Conservation (phyloP, 2,329 filamentous ascomycete genomes). For the Colletotrichum endophyticum region DNA sequence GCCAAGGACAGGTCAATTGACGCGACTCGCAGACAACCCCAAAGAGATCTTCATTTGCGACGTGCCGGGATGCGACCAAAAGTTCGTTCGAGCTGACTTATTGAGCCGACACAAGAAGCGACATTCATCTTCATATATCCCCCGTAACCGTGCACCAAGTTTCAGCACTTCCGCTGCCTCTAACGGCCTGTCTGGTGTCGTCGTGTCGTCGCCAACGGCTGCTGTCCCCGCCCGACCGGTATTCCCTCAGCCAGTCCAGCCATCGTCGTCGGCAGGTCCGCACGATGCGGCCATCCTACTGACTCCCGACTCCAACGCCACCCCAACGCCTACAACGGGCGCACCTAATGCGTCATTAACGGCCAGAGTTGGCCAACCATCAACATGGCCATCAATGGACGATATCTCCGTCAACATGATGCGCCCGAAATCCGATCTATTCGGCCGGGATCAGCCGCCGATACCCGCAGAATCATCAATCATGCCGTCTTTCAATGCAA, state of each 20-base stretch:
- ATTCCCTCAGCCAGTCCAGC: slow-evolving; percentile 20
- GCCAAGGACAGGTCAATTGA: not conserved
- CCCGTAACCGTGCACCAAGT: slow-evolving; percentile 55
- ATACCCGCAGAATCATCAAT: slow-evolving; percentile 37
- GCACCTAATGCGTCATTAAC: slow-evolving; percentile 14
- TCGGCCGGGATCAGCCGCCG: slow-evolving; percentile 30
- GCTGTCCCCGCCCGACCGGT: slow-evolving; percentile 13
- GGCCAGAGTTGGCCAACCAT: slow-evolving; percentile 27
- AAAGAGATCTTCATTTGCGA: slow-evolving; percentile 83
- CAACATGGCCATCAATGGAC: slow-evolving; percentile 39
- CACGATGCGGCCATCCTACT: slow-evolving; percentile 52
- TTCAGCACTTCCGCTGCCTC: slow-evolving; percentile 42
- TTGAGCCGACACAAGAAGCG: slow-evolving; percentile 72
- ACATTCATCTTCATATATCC: slow-evolving; percentile 61
- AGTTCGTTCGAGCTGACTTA: slow-evolving; percentile 80
- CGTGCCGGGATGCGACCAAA: slow-evolving; percentile 74
- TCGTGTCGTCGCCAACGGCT: slow-evolving; percentile 23
- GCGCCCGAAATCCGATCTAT: slow-evolving; percentile 42
- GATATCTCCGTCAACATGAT: slow-evolving; percentile 38
- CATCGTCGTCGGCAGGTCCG: slow-evolving; percentile 38
- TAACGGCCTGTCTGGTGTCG: not conserved
- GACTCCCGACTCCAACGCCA: slow-evolving; percentile 42
- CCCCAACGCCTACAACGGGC: slow-evolving; percentile 28
- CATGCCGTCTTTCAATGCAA: slow-evolving; percentile 32
- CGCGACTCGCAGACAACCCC: slow-evolving; percentile 64